Base-by-base conservation (phyloP, 169 alveolate genomes). In the Cystoisospora suis region DNA sequence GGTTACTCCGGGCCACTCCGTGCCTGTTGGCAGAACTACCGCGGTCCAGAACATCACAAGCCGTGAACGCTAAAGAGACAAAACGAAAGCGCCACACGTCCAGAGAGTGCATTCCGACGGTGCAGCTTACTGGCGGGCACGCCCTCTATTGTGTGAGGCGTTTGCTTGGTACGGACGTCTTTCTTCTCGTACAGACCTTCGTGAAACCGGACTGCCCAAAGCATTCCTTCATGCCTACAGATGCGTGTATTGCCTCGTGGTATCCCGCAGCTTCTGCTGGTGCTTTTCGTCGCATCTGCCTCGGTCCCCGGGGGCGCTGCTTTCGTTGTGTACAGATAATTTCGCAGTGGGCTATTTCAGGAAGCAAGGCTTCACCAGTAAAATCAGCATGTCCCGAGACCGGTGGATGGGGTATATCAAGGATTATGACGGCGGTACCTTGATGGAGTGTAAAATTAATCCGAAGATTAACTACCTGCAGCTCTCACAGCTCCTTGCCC, bases 371-470 rank as follows among this genome's bases (percentile, higher is more conserved):
- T 99, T 99, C 93, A 96, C 98, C 38, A 97, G 97, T 88, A 97
- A 97, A 44, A 97, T 97, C 36, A 95, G 98, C 70, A 97, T 99
- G 99, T 99, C 99, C 27, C 94, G 96, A 77, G 98, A 97, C 59
- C 95, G 98, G 69, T 98, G 99, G 99, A 96, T 97, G 86, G 99
- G 99, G 53, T 99, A 97, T 95, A 98, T 99, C 65, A 99, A 99
- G 93, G 99, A 99, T 92, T 99, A 99, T 95, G 99, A 98, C 91
- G 99, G 99, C 27, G 99, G 99, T n/a, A 99, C 99, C n/a, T 94
- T 98, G 75, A 99, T 99, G 99, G 99, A 98, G 75, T 98, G 99
- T 94, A 96, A 97, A 80, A 96, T 98, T 3, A 96, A 98, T 75
- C 98, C 97, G 36, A 96, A 96, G 59, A 97, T 99, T 70, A 98